These are phyloP conservation scores for Rhizopus arrhizus DNA, from an alignment of 371 early-diverging fungal genomes.

Conservation along the genomic window DNA sequence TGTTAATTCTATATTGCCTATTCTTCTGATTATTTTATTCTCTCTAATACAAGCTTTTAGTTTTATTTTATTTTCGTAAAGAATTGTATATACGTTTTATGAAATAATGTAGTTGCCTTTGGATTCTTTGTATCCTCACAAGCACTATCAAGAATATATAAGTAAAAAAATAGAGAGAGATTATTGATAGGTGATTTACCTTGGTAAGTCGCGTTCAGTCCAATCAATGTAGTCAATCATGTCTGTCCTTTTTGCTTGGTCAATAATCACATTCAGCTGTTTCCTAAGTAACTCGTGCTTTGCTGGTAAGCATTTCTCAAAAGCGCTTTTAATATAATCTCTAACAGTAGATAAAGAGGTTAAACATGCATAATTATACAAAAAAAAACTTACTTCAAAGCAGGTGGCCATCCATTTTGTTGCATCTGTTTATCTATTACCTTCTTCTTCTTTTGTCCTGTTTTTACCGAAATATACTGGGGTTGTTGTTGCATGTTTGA, in stretches of 20 bases:
- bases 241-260: slow-evolving; percentile 40
- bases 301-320: slow-evolving; percentile 40
- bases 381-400: slow-evolving; percentile 17
- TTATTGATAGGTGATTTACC: slow-evolving; percentile 6
- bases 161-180: too few relatives aligned
- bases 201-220: slow-evolving; percentile 63
- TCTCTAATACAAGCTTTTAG: slow-evolving; percentile 1
- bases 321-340: slow-evolving; percentile 55
- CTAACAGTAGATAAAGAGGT: slow-evolving; percentile 19
- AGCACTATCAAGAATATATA: slow-evolving; percentile 6
- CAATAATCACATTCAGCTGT: slow-evolving; percentile 45
- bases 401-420: slow-evolving; percentile 13
- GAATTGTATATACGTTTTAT: not conserved
- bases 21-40: slow-evolving; percentile 4
- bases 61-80: not conserved
- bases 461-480: slow-evolving; percentile 22
- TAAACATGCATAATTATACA: not conserved
- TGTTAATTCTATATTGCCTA: slow-evolving; percentile 26
- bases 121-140: slow-evolving; percentile 22
- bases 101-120: slow-evolving; percentile 3
- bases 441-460: slow-evolving; percentile 19
- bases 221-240: slow-evolving; percentile 73
- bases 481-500: not conserved
- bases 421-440: not conserved
- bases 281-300: slow-evolving; percentile 47